These are phyloP conservation scores for Spizellomyces punctatus DNA, from an alignment of 192 early-diverging fungal genomes.

Conservation along the genomic window DNA sequence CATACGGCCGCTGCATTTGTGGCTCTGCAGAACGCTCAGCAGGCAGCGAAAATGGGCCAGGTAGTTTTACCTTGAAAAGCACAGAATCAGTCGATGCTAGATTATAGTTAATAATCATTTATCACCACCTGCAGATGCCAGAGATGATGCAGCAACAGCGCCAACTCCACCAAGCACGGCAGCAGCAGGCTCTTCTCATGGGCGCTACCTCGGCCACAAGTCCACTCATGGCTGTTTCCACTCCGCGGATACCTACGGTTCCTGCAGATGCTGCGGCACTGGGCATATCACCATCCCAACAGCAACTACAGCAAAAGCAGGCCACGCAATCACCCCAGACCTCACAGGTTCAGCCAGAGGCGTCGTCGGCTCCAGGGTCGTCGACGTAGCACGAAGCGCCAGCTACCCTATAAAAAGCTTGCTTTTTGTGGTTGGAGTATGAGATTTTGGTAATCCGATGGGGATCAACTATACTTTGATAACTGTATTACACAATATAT, in stretches of 20 bases:
- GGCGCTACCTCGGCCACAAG: constrained; percentile 3
- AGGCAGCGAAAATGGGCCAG: constrained; percentile 36
- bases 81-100: not conserved
- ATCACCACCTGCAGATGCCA: not conserved
- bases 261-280: not conserved
- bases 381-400: no score
- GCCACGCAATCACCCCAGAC: no score
- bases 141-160: constrained; percentile 26
- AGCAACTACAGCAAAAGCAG: constrained; percentile 15
- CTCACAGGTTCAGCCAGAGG: no score
- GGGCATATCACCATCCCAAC: not conserved
- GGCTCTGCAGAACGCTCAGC: constrained; percentile 37
- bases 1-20: constrained; percentile 37
- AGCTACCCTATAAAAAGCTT: no score
- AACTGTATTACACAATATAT: no score
- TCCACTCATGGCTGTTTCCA: not conserved
- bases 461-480: no score
- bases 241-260: not conserved
- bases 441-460: no score
- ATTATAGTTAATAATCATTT: not conserved
- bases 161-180: constrained; percentile 7
- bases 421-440: no score
- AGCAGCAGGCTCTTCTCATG: constrained; percentile 7
- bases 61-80: not conserved
- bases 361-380: no score